These are phyloP conservation scores for Sabuloglossum arenarium DNA, from an alignment of 495 filamentous ascomycete genomes.

Conservation along the genomic window DNA sequence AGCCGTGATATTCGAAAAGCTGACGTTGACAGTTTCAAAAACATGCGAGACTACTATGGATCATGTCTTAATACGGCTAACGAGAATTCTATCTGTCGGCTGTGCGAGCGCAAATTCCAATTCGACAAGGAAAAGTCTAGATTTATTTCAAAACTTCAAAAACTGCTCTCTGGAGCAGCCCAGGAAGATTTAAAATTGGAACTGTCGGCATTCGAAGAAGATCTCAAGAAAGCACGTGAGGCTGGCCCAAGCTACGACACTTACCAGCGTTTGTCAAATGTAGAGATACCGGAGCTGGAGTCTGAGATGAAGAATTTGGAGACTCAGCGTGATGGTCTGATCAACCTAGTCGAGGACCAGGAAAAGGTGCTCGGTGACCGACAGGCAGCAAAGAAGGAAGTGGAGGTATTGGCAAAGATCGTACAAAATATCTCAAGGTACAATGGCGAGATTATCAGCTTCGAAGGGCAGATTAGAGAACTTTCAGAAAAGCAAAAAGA, in stretches of 20 bases:
- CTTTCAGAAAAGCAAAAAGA: conserved; percentile 48
- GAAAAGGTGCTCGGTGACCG: conserved; percentile 46
- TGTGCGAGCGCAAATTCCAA: conserved; percentile 45
- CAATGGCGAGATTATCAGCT: conserved; percentile 43
- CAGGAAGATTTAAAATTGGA: conserved; percentile 32
- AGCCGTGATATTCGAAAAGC: conserved; percentile 37
- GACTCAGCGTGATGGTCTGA: conserved; percentile 32
- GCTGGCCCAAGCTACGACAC: conserved; percentile 49
- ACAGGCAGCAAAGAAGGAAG: conserved; percentile 43
- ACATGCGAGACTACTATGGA: conserved; percentile 40
- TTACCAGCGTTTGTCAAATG: conserved; percentile 41
- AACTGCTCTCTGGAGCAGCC: conserved; percentile 31
- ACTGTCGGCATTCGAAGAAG: conserved; percentile 27
- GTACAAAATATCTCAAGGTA: conserved; percentile 57
- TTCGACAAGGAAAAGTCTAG: conserved; percentile 33
- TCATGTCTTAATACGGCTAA: conserved; percentile 36
- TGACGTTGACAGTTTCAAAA: conserved; percentile 39
- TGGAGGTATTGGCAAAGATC: conserved; percentile 53
- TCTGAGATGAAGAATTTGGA: conserved; percentile 35
- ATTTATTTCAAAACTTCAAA: conserved; percentile 38
- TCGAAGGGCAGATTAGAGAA: conserved; percentile 47
- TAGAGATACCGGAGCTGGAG: conserved; percentile 48
- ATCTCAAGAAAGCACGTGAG: conserved; percentile 32
- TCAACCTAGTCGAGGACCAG: conserved; percentile 48
- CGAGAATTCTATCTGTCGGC: conserved; percentile 41